Evolutionary conservation across 345 rosid species (phyloP), one percentile per base, ranked within the genome.

Genomic region (Cardamine resedifolia): DNA sequence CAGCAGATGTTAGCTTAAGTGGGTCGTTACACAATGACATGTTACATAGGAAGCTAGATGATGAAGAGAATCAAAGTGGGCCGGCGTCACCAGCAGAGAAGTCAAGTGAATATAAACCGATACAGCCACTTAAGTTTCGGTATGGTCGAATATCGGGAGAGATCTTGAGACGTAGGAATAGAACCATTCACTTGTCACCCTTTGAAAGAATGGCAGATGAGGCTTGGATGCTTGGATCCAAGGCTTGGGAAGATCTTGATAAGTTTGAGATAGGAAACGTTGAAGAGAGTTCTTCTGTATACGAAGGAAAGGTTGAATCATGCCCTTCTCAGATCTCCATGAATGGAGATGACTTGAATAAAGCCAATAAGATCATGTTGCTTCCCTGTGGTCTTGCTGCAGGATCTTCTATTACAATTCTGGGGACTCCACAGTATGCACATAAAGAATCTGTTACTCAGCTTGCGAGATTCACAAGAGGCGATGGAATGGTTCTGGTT

Each of bases 371-470:
- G 75, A 72, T 83, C 77, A 80, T 91, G 96, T 86, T 88, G 79
- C 94, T 95, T 70, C 99, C 99, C 7, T 95, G 99, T 80, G 99
- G 99, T 57, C 88, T 91, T 68, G 88, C 88, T 68, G 96, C 90
- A 15, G 96, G 99, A 18, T 95, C 99, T 66, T 95, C 99, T 30
- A 84, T 91, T 60, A 91, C 99, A 2, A 74, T 95, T 70, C 86
- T 95, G n/a, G 99, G 94, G 68, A 95, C 96, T 63, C 96, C 97
- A 16, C 96, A 83, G 63, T 74, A 72, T 27, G 90, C 90, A n/a
- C 99, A 95, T 77, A 82, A 79, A 75, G 99, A 91, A 84, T 90
- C 74, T 77, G 84, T 91, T 48, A 90, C 97, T 7, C 93, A 88
- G 82, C 88, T 82, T 44, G 83, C 84, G 0, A 95, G 81, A 60